phyloP scores from a whole-genome alignment of 2,329 filamentous ascomycete genomes.

The Fusarium continuum region DNA sequence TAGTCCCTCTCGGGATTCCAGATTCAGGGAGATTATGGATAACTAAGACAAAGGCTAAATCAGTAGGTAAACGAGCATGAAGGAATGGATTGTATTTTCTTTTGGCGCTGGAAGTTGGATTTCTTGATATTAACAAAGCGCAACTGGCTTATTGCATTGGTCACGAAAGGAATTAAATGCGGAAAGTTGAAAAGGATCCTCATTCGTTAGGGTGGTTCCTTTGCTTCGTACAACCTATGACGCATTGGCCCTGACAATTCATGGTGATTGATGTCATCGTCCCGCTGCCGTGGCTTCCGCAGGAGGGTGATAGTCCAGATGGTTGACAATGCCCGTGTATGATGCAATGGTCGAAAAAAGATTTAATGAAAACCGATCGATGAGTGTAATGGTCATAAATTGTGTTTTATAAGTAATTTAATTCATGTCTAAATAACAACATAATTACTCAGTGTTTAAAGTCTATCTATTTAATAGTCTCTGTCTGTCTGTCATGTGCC shows the following conservation, averaged over 20 bases:
- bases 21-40: constrained; percentile 66
- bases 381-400: not conserved
- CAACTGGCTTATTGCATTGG: not conserved
- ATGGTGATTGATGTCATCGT: not conserved
- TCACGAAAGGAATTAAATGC: not conserved
- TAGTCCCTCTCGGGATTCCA: constrained; percentile 66
- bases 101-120: not conserved
- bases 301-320: not conserved
- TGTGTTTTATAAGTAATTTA: not conserved
- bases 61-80: not conserved
- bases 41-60: constrained; percentile 24
- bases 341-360: not conserved
- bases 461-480: not conserved
- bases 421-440: not conserved
- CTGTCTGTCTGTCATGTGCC: not conserved
- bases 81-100: not conserved
- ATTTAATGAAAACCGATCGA: no score
- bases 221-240: constrained; percentile 1
- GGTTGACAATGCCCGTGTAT: not conserved
- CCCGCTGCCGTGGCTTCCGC: not conserved
- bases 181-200: not conserved
- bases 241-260: not conserved
- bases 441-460: not conserved
- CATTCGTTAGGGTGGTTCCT: not conserved
- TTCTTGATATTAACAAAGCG: not conserved